phyloP scores from a whole-genome alignment of 495 filamentous ascomycete genomes.

The Pyrenula massariospora region DNA sequence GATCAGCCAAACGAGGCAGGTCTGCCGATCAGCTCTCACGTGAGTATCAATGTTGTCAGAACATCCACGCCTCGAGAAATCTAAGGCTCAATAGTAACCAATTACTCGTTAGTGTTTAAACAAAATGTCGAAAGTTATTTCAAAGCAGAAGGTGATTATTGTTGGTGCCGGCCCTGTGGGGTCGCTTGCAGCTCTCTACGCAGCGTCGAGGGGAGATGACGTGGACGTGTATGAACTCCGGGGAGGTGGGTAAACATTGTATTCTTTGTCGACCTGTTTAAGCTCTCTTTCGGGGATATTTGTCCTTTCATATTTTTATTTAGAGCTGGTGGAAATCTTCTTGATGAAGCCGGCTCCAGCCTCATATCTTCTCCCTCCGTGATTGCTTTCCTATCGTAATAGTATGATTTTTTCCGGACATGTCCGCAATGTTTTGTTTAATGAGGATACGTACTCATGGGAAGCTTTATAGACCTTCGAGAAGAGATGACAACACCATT shows the following conservation, averaged over 20 bases:
- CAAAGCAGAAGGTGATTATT: conserved; percentile 59
- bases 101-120: no score
- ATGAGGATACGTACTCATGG: not conserved
- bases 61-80: no score
- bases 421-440: no score
- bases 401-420: no score
- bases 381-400: no score
- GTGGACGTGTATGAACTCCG: conserved; percentile 94
- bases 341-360: no score
- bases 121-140: not conserved
- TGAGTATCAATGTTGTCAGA: not conserved
- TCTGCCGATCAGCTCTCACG: not conserved
- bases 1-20: not conserved
- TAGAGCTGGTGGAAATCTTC: no score
- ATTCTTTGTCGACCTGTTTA: not conserved
- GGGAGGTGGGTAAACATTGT: conserved; percentile 50
- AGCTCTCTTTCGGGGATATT: not conserved
- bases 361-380: no score
- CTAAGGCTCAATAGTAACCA: no score
- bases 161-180: conserved; percentile 91
- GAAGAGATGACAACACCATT: conserved; percentile 72
- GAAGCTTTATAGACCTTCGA: conserved; percentile 57
- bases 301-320: conserved; percentile 2
- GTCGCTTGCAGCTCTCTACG: conserved; percentile 83
- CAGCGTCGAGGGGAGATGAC: conserved; percentile 70